These are phyloP conservation scores for Coleophoma cylindrospora DNA, from an alignment of 2,329 filamentous ascomycete species.

Conservation along the genomic window DNA sequence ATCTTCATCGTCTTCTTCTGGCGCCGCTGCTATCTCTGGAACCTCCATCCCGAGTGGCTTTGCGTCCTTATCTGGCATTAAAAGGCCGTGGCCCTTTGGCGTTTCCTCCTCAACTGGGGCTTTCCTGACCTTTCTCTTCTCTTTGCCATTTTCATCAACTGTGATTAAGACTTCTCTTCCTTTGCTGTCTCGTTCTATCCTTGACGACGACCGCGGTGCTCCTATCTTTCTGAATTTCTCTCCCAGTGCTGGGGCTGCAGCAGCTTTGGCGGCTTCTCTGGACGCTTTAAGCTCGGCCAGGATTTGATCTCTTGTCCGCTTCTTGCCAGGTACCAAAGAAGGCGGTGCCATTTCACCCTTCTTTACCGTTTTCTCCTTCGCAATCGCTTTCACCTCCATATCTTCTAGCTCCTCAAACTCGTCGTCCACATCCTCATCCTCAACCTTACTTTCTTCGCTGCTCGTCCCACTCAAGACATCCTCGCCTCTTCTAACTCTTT, in stretches of 20 bases:
- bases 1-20: constrained; percentile 48
- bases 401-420: constrained; percentile 57
- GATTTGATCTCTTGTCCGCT: constrained; percentile 61
- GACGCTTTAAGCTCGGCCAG: constrained; percentile 62
- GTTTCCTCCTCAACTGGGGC: constrained; percentile 34
- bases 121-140: constrained; percentile 60
- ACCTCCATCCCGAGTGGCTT: constrained; percentile 62
- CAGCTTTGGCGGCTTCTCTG: constrained; percentile 51
- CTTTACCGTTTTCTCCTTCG: constrained; percentile 42
- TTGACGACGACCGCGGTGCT: constrained; percentile 44
- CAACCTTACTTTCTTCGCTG: constrained; percentile 27
- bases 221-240: constrained; percentile 63
- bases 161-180: constrained; percentile 62
- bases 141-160: constrained; percentile 60
- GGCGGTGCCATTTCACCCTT: constrained; percentile 56
- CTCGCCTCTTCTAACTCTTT: constrained; percentile 64
- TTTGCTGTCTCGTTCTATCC: constrained; percentile 56
- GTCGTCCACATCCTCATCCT: constrained; percentile 53
- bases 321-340: constrained; percentile 48
- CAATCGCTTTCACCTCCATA: constrained; percentile 46
- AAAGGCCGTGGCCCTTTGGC: constrained; percentile 35
- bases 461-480: constrained; percentile 12
- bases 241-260: constrained; percentile 46
- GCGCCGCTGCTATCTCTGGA: constrained; percentile 45
- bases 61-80: constrained; percentile 47